Evolutionary conservation across 2,329 filamentous ascomycete species (phyloP).

Genomic region (Aspergillus versicolor): DNA sequence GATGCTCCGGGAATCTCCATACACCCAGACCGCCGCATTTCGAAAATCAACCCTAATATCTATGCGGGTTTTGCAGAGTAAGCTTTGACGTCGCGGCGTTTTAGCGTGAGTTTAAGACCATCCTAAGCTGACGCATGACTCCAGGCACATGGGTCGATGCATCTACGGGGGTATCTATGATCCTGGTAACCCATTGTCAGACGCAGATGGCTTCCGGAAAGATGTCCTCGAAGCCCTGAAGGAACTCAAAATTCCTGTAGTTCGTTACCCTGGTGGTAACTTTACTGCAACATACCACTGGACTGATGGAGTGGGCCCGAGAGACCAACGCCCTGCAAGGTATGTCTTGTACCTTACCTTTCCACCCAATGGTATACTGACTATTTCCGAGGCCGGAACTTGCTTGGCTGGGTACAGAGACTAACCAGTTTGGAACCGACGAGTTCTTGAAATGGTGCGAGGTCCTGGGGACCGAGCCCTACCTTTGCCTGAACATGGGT

Average conservation of each 20-base stretch:
- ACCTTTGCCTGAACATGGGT: slow-evolving; percentile 77
- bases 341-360: slow-evolving; percentile 25
- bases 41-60: slow-evolving; percentile 75
- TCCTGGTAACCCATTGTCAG: slow-evolving; percentile 69
- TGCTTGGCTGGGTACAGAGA: slow-evolving; percentile 75
- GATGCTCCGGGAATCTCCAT: slow-evolving; percentile 65
- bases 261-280: slow-evolving; percentile 80
- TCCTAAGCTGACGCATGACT: slow-evolving; percentile 16
- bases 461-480: slow-evolving; percentile 71
- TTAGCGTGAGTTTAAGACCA: not conserved
- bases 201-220: slow-evolving; percentile 72
- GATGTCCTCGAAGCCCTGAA: slow-evolving; percentile 74
- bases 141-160: slow-evolving; percentile 82
- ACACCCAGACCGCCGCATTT: slow-evolving; percentile 63
- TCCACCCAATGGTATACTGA: not conserved
- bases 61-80: slow-evolving; percentile 85
- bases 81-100: slow-evolving; percentile 28
- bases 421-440: slow-evolving; percentile 79
- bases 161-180: slow-evolving; percentile 87
- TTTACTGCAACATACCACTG: slow-evolving; percentile 85
- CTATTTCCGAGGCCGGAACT: slow-evolving; percentile 60
- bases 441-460: slow-evolving; percentile 84
- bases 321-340: slow-evolving; percentile 62
- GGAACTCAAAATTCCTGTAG: slow-evolving; percentile 72
- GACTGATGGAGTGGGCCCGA: slow-evolving; percentile 76